Evolutionary conservation across 2,329 filamentous ascomycete species (phyloP).

Genomic region (Didymella exigua): DNA sequence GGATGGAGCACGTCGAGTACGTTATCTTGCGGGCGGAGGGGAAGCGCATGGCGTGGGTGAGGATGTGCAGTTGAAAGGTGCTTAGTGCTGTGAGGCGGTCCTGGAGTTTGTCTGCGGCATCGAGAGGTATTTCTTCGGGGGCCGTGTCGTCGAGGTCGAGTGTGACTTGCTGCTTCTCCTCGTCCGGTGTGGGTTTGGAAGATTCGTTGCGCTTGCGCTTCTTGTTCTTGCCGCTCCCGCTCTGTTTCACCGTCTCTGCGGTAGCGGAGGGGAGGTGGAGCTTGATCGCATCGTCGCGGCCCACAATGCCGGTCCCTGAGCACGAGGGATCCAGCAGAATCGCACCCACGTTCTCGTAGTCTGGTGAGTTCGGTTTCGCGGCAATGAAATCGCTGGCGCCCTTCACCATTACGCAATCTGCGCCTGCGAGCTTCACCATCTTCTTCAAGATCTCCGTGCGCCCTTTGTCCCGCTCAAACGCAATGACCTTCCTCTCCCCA

Average conservation of each 20-base stretch:
- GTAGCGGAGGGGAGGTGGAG: conserved; percentile 56
- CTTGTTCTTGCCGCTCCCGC: conserved; percentile 29
- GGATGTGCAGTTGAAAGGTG: conserved; percentile 78
- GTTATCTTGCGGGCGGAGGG: conserved; percentile 70
- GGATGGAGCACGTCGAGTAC: conserved; percentile 92
- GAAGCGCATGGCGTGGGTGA: conserved; percentile 85
- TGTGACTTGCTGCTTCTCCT: conserved; percentile 10
- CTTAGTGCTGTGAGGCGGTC: conserved; percentile 75
- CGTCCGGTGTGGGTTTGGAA: conserved; percentile 6
- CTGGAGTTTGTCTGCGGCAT: conserved; percentile 33
- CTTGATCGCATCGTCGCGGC: conserved; percentile 78
- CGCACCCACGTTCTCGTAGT: conserved; percentile 74
- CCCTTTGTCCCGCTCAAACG: conserved; percentile 76
- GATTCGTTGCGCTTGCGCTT: conserved; percentile 40
- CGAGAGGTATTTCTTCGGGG: conserved; percentile 48
- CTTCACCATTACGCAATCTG: conserved; percentile 70
- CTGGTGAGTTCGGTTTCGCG: conserved; percentile 66
- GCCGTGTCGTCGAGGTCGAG: conserved; percentile 38
- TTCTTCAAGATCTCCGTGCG: conserved; percentile 78
- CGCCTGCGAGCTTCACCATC: conserved; percentile 82
- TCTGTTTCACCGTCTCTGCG: neutral
- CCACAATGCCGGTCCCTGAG: conserved; percentile 92
- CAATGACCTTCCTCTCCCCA: conserved; percentile 63
- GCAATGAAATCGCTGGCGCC: conserved; percentile 82
- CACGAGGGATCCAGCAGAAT: conserved; percentile 92